phyloP scores from a whole-genome alignment of 768 basidiomycete species.

The Favolaschia claudopus region DNA sequence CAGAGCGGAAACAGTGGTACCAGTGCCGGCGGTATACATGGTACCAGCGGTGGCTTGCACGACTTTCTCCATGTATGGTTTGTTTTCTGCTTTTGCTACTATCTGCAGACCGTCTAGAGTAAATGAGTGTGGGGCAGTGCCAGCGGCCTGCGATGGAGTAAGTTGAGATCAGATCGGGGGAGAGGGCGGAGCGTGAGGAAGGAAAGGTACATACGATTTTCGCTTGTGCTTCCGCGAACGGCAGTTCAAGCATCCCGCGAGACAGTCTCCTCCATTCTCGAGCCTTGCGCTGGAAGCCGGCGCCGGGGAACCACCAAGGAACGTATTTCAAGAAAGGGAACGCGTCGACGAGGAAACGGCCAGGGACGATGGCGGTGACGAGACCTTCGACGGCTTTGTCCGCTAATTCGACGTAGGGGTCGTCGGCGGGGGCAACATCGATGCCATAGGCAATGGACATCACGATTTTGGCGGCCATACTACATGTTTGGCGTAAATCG shows the following conservation, averaged over 20 bases:
- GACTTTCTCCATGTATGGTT: constrained; percentile 8
- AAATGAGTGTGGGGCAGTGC: constrained; percentile 15
- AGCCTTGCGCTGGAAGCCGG: constrained; percentile 51
- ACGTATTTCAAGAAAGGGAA: constrained; percentile 42
- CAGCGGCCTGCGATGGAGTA: constrained; percentile 23
- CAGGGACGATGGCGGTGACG: constrained; percentile 45
- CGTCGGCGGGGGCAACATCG: constrained; percentile 44
- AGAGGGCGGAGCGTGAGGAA: too few species aligned
- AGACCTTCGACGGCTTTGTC: constrained; percentile 46
- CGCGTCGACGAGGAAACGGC: constrained; percentile 54
- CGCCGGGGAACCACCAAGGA: constrained; percentile 51
- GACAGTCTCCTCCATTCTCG: constrained; percentile 40
- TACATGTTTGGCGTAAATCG: constrained; percentile 24
- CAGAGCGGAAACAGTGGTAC: constrained; percentile 44
- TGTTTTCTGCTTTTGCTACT: constrained; percentile 1
- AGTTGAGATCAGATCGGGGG: not conserved
- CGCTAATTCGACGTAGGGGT: constrained; percentile 52
- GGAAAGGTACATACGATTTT: not conserved
- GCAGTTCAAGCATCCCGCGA: constrained; percentile 46
- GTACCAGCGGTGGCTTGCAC: constrained; percentile 1
- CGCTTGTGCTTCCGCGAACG: constrained; percentile 45
- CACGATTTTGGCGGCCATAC: constrained; percentile 49
- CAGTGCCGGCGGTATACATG: constrained; percentile 34
- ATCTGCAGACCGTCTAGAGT: not conserved
- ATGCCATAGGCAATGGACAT: constrained; percentile 58